Evolutionary conservation across 345 rosid genomes (phyloP), one percentile per base, ranked within the genome.

Genomic region (Acer campestre): DNA sequence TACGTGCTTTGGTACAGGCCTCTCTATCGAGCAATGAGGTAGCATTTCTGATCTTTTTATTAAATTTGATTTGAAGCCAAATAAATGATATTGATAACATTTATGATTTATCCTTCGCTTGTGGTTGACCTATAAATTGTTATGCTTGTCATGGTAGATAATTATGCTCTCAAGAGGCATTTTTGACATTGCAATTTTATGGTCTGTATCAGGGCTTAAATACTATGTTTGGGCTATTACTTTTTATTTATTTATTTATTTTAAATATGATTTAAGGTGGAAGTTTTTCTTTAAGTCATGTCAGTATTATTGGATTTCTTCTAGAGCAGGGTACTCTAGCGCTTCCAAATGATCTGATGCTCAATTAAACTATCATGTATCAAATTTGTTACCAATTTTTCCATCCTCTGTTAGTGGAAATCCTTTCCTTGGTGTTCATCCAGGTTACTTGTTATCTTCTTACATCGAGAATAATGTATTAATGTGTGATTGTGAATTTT

Each of bases 1-100:
- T 97, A 93, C 78, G 87, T 97, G 65, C 75, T 97, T 58, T 97
- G 99, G 99, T 97, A 97, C 86, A 89, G 98, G 87, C 99, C 99
- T 31, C 91, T 97, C 17, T 97, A 94, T 85, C 90, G 97, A 81
- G 99, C 94, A 75, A 94, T 97, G 98, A 92, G 96, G 99, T 86
- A 83, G 85, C 70, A 1, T 25, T 68, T 31, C 49, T 5, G 56
- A 77, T 51, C 68, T 70, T 13, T 23, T 58, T 75, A 56, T 73
- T 48, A 68, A 44, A 22, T 59, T 61, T 51, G 6, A 42, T 59
- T n/a, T 56, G 4, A 23, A 53, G 53, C 69, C 18, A 13, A 29
- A 20, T 18, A 69, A 61, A 18, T 38, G 20, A 25, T 73, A 35
- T 65, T 58, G 17, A 59, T 29, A 35, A 40, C 20, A 5, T 51